These are phyloP conservation scores for Rhodomyrtus psidioides DNA, from an alignment of 441 rosid genomes.

Conservation along the genomic window DNA sequence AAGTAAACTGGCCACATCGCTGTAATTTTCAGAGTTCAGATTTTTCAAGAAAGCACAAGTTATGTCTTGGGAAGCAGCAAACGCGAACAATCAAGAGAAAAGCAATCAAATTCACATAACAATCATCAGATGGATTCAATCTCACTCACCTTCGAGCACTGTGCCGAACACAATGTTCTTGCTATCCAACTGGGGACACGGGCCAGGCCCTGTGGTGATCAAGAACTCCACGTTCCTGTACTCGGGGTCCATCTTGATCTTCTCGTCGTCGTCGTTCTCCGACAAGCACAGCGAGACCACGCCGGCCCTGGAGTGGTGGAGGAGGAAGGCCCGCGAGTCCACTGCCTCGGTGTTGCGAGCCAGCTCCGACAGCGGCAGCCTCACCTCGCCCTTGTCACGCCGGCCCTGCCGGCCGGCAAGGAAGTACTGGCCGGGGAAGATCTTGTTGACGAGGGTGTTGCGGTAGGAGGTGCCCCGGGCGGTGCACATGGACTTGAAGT, in stretches of 20 bases:
- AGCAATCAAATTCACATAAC: neutral
- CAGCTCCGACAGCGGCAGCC: conserved; percentile 22
- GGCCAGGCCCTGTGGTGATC: conserved; percentile 85
- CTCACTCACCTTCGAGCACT: conserved; percentile 63
- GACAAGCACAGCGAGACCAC: conserved; percentile 63
- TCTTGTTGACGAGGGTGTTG: conserved; percentile 71
- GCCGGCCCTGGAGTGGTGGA: conserved; percentile 55
- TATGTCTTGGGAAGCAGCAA: neutral
- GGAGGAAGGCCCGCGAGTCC: conserved; percentile 50
- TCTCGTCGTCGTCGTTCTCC: conserved; percentile 81
- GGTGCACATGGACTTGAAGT: conserved; percentile 73
- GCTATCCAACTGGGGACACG: conserved; percentile 67
- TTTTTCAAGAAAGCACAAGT: neutral
- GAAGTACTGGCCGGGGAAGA: conserved; percentile 69
- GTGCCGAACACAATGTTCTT: conserved; percentile 77
- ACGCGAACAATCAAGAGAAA: neutral
- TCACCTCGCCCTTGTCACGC: conserved; percentile 46
- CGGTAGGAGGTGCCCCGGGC: conserved; percentile 30
- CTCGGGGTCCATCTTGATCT: conserved; percentile 51
- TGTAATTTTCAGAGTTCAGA: neutral
- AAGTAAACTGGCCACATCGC: neutral
- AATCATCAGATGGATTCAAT: accelerated
- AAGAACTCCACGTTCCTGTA: conserved; percentile 83
- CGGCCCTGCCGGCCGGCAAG: conserved; percentile 71
- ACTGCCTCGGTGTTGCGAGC: conserved; percentile 60